Percentiles rank a stretch among this genome's conserved stretches.
These are phyloP conservation scores for Cryoendolithus antarcticus DNA, from an alignment of 2,329 filamentous ascomycete genomes.

Conservation along the genomic window DNA sequence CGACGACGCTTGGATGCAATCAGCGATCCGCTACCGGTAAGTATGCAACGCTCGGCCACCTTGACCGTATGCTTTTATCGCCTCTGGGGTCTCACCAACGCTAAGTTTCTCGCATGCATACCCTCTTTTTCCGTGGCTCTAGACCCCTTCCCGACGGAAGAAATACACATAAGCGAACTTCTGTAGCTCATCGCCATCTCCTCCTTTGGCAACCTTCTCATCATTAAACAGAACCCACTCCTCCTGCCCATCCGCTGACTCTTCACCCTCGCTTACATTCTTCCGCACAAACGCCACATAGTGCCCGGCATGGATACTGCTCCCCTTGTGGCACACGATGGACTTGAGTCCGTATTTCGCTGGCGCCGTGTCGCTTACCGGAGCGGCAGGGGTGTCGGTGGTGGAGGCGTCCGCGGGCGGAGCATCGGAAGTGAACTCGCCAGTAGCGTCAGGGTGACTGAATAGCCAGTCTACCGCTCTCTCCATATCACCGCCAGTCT, in stretches of 20 bases:
- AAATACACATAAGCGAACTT: slow-evolving; percentile 98
- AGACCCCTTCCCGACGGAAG: slow-evolving; percentile 40
- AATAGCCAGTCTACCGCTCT: slow-evolving; percentile 97
- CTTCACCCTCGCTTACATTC: slow-evolving; percentile 38
- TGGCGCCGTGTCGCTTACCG: slow-evolving; percentile 35
- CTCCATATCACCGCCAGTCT: slow-evolving; percentile 79
- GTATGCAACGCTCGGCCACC: too few relatives aligned
- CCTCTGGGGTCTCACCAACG: too few relatives aligned
- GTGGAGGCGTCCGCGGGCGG: slow-evolving; percentile 27
- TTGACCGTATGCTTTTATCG: too few relatives aligned
- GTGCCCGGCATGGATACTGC: slow-evolving; percentile 89
- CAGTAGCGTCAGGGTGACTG: slow-evolving; percentile 76
- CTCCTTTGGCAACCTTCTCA: slow-evolving; percentile 89
- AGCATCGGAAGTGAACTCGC: slow-evolving; percentile 38
- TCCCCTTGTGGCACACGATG: slow-evolving; percentile 94
- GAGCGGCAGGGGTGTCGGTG: slow-evolving; percentile 18
- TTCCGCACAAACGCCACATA: slow-evolving; percentile 95
- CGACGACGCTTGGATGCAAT: too few relatives aligned
- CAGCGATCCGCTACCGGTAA: too few relatives aligned
- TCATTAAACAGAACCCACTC: slow-evolving; percentile 96
- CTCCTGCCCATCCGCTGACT: slow-evolving; percentile 22
- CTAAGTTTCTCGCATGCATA: too few relatives aligned
- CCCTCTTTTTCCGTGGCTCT: neutral
- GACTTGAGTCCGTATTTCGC: slow-evolving; percentile 76
- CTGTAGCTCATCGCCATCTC: slow-evolving; percentile 96